phyloP scores from a whole-genome alignment of 345 rosid genomes.

The Cardamine occulta region DNA sequence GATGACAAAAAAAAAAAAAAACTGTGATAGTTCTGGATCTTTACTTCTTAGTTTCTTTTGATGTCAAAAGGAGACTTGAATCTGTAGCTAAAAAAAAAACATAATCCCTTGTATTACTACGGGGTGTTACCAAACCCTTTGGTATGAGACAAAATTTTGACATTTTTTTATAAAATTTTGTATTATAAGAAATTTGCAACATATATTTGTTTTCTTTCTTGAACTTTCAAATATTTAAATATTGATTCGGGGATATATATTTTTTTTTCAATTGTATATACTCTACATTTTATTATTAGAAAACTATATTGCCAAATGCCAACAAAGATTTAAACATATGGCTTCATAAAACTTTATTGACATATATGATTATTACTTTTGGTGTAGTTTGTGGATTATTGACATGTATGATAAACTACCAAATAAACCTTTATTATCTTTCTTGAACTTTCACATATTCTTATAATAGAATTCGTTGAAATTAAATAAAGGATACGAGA shows the following conservation, averaged over 20 bases:
- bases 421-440: conserved; percentile 2
- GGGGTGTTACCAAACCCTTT: too few relatives aligned
- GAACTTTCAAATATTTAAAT: background rate
- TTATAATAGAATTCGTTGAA: background rate
- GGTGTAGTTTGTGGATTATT: conserved; percentile 6
- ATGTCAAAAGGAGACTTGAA: too few relatives aligned
- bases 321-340: background rate
- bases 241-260: background rate
- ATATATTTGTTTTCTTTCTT: background rate
- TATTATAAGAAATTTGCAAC: background rate
- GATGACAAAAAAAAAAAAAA: too few relatives aligned
- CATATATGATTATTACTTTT: background rate
- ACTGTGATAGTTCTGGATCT: too few relatives aligned
- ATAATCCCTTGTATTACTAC: too few relatives aligned
- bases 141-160: too few relatives aligned
- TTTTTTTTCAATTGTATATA: too few relatives aligned
- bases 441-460: conserved; percentile 16
- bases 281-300: background rate
- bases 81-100: too few relatives aligned
- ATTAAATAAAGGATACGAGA: background rate
- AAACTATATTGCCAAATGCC: background rate
- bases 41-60: too few relatives aligned
- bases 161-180: background rate
- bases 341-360: background rate
- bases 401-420: conserved; percentile 21